phyloP scores from a whole-genome alignment of 768 basidiomycete species.

The Lentinula guzmanii region DNA sequence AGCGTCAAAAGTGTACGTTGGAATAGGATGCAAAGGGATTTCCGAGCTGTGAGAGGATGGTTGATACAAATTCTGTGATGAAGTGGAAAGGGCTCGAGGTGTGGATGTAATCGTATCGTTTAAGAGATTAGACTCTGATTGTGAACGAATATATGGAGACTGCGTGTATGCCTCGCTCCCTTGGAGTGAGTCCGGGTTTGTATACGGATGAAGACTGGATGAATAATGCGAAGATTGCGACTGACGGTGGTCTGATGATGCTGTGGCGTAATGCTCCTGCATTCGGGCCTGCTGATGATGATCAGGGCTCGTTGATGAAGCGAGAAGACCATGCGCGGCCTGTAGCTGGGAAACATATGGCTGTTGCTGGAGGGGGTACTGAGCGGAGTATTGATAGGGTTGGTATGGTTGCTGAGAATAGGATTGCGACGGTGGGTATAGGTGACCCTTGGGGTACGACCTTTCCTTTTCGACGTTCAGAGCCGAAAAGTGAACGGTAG shows the following conservation, averaged over 20 bases:
- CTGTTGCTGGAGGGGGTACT: background rate
- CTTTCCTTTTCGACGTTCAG: background rate
- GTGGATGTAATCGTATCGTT: background rate
- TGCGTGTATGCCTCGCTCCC: background rate
- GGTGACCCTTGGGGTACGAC: background rate
- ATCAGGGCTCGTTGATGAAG: background rate
- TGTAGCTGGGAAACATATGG: constrained; percentile 5
- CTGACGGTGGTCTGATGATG: background rate
- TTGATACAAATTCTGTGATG: background rate
- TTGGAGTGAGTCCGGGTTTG: background rate
- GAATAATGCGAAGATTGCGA: background rate
- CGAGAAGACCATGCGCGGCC: background rate
- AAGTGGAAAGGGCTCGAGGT: background rate
- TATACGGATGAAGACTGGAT: background rate
- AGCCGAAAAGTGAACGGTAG: background rate
- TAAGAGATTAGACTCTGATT: background rate
- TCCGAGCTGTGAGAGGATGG: constrained; percentile 6
- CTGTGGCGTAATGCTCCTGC: background rate
- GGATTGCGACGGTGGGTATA: background rate
- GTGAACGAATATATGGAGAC: background rate
- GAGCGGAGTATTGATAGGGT: background rate
- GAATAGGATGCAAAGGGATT: constrained; percentile 38
- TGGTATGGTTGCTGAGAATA: background rate
- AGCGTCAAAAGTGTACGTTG: constrained; percentile 37
- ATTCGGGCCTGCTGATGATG: background rate